Base-by-base conservation (phyloP, 805 yeast genomes). In the Ogataea henricii region DNA sequence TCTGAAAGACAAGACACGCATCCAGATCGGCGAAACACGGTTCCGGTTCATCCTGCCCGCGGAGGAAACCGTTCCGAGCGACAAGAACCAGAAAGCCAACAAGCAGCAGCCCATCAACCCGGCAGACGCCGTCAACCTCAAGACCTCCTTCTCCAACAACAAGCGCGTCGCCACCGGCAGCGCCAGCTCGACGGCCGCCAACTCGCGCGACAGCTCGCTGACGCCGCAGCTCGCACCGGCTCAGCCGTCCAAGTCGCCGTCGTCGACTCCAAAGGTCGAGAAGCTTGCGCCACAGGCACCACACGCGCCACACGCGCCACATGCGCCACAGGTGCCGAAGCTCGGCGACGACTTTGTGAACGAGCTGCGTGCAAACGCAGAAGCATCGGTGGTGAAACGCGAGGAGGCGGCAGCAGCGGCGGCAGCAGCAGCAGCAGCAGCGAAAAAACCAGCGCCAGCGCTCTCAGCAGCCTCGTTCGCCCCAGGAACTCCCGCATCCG, bases 1-100 rank as follows among this genome's bases (percentile, higher is more conserved):
- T 2, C 71, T 94, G 40, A 74, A 74, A 18, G 89, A 92, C 67
- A 87, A 85, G 34, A 82, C 91, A 1, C 86, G 87, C 58, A 83
- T 94, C 42, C 98, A 94, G 65, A 89, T 94, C 33, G 98, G 97
- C 12, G 96, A 89, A 59, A 88, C 92, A 14, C 85, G 89, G 7
- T 94, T 94, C 66, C 79, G 82, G 42, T 94, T 94, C 66, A 86
- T 92, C 13, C 70, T 94, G 34, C 99, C 99, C 5, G 79, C 82
- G 2, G 71, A 81, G 18, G 85, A 79, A 40, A 40, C 53, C 6
- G 26, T 33, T n/a, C 46, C 50, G 20, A 47, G 47, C 27, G 64
- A 72, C 7, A 58, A 62, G 30, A 42, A 40, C 30, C 29, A 48
- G 14, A 46, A 46, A 26, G 45, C 41, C 23, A 43, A 36, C 70